phyloP scores from a whole-genome alignment of 2,329 filamentous ascomycete species.

The Ceratocystis papillata region DNA sequence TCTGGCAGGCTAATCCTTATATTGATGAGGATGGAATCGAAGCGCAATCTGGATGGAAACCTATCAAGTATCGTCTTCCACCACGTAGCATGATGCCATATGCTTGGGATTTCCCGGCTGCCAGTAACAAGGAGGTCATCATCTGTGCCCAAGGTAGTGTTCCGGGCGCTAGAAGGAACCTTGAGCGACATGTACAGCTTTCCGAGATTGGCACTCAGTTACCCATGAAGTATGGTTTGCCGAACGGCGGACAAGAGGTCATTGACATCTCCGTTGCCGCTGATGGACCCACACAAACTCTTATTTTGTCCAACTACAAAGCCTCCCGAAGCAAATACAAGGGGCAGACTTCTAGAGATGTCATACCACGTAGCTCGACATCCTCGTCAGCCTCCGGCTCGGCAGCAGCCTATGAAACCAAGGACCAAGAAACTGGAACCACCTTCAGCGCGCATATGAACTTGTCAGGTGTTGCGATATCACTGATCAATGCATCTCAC shows the following conservation, averaged over 20 bases:
- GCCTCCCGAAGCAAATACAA: constrained; percentile 80
- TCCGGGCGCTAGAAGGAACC: constrained; percentile 29
- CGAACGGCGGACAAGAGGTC: constrained; percentile 63
- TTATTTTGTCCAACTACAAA: constrained; percentile 90
- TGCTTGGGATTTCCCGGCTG: constrained; percentile 96
- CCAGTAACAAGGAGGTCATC: constrained; percentile 89
- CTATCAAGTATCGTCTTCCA: constrained; percentile 82
- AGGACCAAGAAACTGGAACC: constrained; percentile 75
- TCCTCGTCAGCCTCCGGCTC: constrained; percentile 40
- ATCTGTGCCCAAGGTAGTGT: constrained; percentile 54
- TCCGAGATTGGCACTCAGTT: constrained; percentile 94
- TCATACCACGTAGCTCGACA: constrained; percentile 6
- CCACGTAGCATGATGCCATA: constrained; percentile 98
- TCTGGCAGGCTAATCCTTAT: constrained; percentile 90
- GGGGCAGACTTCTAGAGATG: constrained; percentile 9
- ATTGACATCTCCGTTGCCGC: constrained; percentile 95
- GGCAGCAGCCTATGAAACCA: constrained; percentile 57
- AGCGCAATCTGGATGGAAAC: constrained; percentile 80
- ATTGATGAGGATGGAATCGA: constrained; percentile 79
- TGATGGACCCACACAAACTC: constrained; percentile 85
- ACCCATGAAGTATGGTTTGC: constrained; percentile 75
- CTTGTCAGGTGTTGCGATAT: constrained; percentile 82
- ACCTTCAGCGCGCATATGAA: constrained; percentile 83
- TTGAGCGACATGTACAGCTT: constrained; percentile 83
- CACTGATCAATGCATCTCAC: constrained; percentile 82